Conservation (phyloP, 345 rosid species). For the Brassica nigra region DNA sequence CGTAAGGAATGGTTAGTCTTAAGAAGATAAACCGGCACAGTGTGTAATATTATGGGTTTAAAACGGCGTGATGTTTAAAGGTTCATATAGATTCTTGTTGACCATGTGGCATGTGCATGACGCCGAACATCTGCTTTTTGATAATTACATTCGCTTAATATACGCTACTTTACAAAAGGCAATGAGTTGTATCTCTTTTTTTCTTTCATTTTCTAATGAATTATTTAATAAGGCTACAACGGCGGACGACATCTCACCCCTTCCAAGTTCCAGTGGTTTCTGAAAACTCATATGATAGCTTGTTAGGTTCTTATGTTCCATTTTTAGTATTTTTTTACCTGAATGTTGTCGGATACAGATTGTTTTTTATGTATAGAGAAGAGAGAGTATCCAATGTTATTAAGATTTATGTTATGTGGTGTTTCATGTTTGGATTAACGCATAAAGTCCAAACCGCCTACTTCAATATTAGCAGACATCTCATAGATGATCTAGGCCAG, state of each 20-base stretch:
- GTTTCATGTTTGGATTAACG: not conserved
- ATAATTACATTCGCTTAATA: slow-evolving; percentile 12
- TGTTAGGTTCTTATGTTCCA: not conserved
- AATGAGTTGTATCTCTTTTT: slow-evolving; percentile 14
- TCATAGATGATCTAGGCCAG: not conserved
- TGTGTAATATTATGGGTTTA: not conserved
- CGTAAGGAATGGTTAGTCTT: not conserved
- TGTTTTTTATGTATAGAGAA: not conserved
- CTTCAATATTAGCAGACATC: not conserved
- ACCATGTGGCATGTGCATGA: slow-evolving; percentile 32
- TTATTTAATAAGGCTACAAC: not conserved
- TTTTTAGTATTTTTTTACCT: not conserved
- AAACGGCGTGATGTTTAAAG: not conserved
- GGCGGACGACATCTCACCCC: not conserved
- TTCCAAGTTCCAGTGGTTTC: slow-evolving; percentile 20
- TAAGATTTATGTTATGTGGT: not conserved
- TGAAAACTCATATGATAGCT: not conserved
- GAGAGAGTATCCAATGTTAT: slow-evolving; percentile 5
- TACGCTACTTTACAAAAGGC: slow-evolving; percentile 21
- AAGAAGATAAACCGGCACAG: not conserved
- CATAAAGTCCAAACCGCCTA: not conserved
- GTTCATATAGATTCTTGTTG: not conserved
- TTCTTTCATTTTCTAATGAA: no score
- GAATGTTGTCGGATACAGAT: not conserved
- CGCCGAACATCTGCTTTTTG: slow-evolving; percentile 28